Base-by-base conservation (phyloP, 768 basidiomycete genomes). In the Kockovaella imperatae region DNA sequence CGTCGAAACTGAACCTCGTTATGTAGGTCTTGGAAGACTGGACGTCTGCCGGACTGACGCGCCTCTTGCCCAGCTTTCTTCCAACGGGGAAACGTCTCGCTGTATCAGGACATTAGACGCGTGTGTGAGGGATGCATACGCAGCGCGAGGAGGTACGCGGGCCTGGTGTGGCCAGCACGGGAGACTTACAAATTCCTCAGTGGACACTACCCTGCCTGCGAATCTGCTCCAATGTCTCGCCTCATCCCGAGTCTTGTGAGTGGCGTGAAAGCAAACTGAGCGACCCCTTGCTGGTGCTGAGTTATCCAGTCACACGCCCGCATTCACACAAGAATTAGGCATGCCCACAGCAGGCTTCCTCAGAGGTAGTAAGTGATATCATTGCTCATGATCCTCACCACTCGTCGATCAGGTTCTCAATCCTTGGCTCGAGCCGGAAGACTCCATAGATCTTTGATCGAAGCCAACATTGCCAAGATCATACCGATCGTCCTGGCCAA, bases 1-100 rank as follows among this genome's bases (percentile, higher is more conserved):
- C 4, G 59, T 60, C 3, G 69, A 70, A 42, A 32, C 45, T n/a
- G 64, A 68, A 31, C 38, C 56, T 0, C 47, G 41, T 15, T 64
- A 53, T 42, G 68, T 70, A 20, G 50, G 64, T 62, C 13, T 14
- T 25, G 3, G 10, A 20, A 38, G 36, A 11, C 8, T 10, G 10
- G n/a, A 20, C 36, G 8, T 38, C 8, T 38, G 21, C 8, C 18
- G 13, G 36, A 10, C 36, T 10, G 10, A 7, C 21, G 18, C 13
- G 21, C 21, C 11, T 8, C 8, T 7, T 20, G 36, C 11, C 8
- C 8, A 50, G 50, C 24, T 31, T 14, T 49, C 41, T 17, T 17
- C 45, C 17, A 43, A 38, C 11, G 42, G 48, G 7, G 14, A 20
- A 34, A 20, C 28, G 43, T 25, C n/a, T n/a, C 25, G 32, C 8